These are phyloP conservation scores for Aspergillus versicolor DNA, from an alignment of 2,329 filamentous ascomycete genomes.

Conservation along the genomic window DNA sequence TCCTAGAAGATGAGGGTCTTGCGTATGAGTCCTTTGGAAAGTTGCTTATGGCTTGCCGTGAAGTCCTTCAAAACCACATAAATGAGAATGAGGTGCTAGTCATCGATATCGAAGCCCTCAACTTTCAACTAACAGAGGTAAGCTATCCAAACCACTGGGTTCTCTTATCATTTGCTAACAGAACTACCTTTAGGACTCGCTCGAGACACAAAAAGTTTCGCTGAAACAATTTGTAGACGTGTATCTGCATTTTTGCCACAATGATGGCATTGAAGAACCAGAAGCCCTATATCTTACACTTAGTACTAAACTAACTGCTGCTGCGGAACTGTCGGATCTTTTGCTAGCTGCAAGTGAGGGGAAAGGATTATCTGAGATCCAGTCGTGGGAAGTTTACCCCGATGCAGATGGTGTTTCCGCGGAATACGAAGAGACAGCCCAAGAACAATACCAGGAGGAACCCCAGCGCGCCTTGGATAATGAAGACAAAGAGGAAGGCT, in stretches of 20 bases:
- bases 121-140: constrained; percentile 59
- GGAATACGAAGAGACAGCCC: constrained; percentile 14
- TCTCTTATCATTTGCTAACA: constrained; percentile 23
- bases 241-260: constrained; percentile 58
- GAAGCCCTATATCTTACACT: constrained; percentile 61
- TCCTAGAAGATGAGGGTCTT: constrained; percentile 57
- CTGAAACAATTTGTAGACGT: constrained; percentile 59
- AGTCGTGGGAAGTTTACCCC: constrained; percentile 48
- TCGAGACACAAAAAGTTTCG: constrained; percentile 49
- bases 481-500: constrained; percentile 18
- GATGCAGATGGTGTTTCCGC: constrained; percentile 41
- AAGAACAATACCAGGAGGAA: constrained; percentile 17
- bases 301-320: constrained; percentile 54
- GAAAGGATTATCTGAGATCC: constrained; percentile 55
- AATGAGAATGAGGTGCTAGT: constrained; percentile 58
- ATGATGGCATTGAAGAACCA: constrained; percentile 55
- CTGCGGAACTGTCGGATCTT: constrained; percentile 53
- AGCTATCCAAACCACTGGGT: constrained; percentile 24
- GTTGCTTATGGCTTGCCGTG: constrained; percentile 58
- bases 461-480: constrained; percentile 14
- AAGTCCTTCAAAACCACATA: constrained; percentile 56
- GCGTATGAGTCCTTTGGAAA: constrained; percentile 53
- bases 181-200: constrained; percentile 46
- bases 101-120: constrained; percentile 55
- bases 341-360: constrained; percentile 55